Conservation (phyloP, 176 grass and related monocot species). For the Phoenix dactylifera region DNA sequence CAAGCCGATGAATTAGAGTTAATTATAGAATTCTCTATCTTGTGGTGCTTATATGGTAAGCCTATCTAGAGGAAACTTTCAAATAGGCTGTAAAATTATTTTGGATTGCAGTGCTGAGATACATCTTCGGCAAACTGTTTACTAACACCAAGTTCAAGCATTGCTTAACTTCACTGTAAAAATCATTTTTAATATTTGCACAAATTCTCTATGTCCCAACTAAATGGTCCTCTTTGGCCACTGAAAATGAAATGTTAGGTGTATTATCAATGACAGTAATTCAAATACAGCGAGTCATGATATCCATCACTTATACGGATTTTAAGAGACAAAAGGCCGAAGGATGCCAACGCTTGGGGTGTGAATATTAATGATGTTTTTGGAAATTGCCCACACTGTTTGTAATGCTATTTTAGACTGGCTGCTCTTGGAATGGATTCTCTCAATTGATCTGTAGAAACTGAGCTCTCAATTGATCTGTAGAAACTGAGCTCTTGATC, state of each 20-base stretch:
- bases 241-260: too few relatives aligned
- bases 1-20: too few relatives aligned
- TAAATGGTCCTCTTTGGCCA: not conserved
- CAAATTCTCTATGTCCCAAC: not conserved
- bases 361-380: conserved; percentile 23
- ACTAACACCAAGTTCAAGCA: conserved; percentile 19
- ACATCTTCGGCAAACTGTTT: conserved; percentile 7
- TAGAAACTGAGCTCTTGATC: conserved; percentile 7
- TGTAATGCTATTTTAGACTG: conserved; percentile 48
- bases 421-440: conserved; percentile 20
- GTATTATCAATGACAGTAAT: too few relatives aligned
- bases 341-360: conserved; percentile 40
- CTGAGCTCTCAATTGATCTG: too few relatives aligned
- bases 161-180: conserved; percentile 8
- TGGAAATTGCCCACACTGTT: conserved; percentile 28
- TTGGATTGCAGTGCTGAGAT: conserved; percentile 2
- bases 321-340: conserved; percentile 62
- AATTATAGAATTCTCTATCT: not conserved
- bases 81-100: not conserved
- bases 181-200: not conserved
- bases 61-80: not conserved
- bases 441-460: conserved; percentile 6
- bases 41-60: conserved; percentile 9
- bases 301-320: conserved; percentile 46
- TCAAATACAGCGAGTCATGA: conserved; percentile 31